Percentiles rank a stretch among this genome's conserved stretches.
Evolutionary conservation across 257 asterid species (phyloP).

Genomic region (Solanum ossicruentum): DNA sequence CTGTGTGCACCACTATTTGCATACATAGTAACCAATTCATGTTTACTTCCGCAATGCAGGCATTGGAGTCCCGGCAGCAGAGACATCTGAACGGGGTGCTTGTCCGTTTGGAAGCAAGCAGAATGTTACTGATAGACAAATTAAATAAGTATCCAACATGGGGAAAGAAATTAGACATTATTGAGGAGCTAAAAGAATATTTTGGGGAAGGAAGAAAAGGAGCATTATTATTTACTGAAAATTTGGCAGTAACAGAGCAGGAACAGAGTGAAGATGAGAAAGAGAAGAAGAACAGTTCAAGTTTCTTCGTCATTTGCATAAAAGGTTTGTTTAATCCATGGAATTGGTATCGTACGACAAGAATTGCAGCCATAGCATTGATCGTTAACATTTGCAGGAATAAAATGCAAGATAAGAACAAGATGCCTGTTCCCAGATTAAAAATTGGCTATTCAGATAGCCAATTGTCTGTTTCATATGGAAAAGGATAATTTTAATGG

Average conservation of each 20-base stretch:
- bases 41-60: constrained; percentile 10
- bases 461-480: constrained; percentile 24
- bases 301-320: constrained; percentile 3
- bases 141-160: constrained; percentile 13
- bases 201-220: constrained; percentile 13
- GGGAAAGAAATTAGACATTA: constrained; percentile 1
- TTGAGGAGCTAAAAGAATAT: constrained; percentile 24
- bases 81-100: constrained; percentile 19
- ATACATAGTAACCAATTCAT: neutral
- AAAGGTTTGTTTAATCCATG: constrained; percentile 6
- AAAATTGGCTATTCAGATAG: neutral
- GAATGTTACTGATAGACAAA: constrained; percentile 18
- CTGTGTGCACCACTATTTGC: neutral
- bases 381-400: constrained; percentile 4
- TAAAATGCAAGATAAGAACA: constrained; percentile 2
- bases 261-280: neutral
- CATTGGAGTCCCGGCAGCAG: constrained; percentile 7
- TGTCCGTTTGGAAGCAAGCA: constrained; percentile 28
- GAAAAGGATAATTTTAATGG: constrained; percentile 24
- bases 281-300: neutral
- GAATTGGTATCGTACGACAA: constrained; percentile 8
- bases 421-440: neutral
- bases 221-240: constrained; percentile 7
- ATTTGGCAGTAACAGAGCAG: neutral
- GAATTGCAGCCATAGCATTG: constrained; percentile 23